phyloP scores from a whole-genome alignment of 2,329 filamentous ascomycete genomes.

The Paraconiothyrium brasiliense region DNA sequence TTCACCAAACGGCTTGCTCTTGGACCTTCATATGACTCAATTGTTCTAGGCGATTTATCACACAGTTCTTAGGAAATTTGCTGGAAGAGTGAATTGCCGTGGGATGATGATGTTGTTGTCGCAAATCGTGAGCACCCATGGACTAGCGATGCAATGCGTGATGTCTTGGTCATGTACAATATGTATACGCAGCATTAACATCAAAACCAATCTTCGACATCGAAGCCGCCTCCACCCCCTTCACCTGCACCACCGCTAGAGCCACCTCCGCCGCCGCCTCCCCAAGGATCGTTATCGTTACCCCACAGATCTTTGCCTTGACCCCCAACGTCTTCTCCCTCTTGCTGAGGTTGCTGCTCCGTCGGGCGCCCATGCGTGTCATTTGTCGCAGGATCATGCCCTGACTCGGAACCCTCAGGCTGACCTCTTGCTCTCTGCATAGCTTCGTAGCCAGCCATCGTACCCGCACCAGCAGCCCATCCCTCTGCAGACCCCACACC shows the following conservation, averaged over 20 bases:
- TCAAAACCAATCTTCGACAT: constrained; percentile 40
- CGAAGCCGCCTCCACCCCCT: constrained; percentile 23
- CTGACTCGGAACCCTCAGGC: constrained; percentile 9
- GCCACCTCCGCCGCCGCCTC: constrained; percentile 28
- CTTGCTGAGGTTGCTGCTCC: constrained; percentile 30
- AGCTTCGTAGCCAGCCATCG: constrained; percentile 70
- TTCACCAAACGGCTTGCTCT: neutral
- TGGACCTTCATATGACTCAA: neutral
- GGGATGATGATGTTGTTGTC: neutral
- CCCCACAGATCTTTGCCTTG: constrained; percentile 38
- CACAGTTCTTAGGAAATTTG: neutral
- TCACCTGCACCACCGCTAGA: constrained; percentile 38
- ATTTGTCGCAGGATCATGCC: constrained; percentile 27
- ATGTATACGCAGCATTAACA: constrained; percentile 13
- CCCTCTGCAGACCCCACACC: constrained; percentile 54
- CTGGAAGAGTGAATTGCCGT: neutral
- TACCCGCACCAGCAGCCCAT: constrained; percentile 62
- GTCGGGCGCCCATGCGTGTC: constrained; percentile 24
- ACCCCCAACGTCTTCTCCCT: constrained; percentile 41
- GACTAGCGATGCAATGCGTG: neutral
- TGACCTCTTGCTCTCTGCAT: constrained; percentile 63
- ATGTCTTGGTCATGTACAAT: neutral
- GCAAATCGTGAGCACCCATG: neutral
- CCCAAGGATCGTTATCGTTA: constrained; percentile 41
- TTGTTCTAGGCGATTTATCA: too few relatives aligned